Evolutionary conservation across 192 early-diverging fungal genomes (phyloP).

Genomic region (Rhizoclosmatium globosum): DNA sequence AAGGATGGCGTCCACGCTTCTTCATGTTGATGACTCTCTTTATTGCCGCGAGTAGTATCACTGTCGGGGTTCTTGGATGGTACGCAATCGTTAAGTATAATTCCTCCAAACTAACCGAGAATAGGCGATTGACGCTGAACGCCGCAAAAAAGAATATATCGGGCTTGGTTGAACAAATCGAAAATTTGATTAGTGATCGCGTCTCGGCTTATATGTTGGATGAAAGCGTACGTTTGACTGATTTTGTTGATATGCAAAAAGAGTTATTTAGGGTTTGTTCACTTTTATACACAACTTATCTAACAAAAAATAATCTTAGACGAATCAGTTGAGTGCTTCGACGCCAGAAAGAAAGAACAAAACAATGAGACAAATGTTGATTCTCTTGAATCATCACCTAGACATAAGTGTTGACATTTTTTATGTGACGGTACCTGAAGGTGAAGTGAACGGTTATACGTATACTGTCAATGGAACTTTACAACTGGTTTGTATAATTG

Average conservation of each 20-base stretch:
- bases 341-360: neutral
- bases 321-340: neutral
- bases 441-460: neutral
- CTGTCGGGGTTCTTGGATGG: neutral
- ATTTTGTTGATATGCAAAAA: neutral
- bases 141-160: neutral
- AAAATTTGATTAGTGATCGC: neutral
- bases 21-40: neutral
- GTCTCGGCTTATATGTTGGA: neutral
- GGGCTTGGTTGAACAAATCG: neutral
- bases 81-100: neutral
- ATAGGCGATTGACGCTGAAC: neutral
- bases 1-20: neutral
- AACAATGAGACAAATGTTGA: neutral
- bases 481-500: neutral
- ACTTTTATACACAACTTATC: too few species aligned
- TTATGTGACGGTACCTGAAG: neutral
- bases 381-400: neutral
- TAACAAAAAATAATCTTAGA: neutral
- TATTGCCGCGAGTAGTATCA: neutral
- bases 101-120: too few species aligned
- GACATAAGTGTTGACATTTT: neutral
- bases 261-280: neutral
- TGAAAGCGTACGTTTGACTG: neutral
- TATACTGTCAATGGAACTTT: neutral